Evolutionary conservation across 371 early-diverging fungal genomes (phyloP).

Genomic region (Mucor circinelloides): DNA sequence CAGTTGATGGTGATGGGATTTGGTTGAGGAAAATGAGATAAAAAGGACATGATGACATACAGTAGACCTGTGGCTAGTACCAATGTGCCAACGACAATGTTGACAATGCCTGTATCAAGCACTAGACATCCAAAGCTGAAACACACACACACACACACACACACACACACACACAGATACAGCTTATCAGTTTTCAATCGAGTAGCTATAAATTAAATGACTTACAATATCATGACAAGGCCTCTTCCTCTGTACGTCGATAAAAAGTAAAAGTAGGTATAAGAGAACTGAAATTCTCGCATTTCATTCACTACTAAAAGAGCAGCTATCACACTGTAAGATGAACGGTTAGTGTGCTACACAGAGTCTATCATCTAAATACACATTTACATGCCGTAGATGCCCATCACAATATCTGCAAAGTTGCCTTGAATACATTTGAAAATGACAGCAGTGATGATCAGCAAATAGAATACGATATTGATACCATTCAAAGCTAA

Average conservation of each 20-base stretch:
- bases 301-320: constrained; percentile 40
- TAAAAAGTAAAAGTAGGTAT: constrained; percentile 36
- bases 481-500: constrained; percentile 43
- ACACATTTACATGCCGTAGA: constrained; percentile 44
- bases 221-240: constrained; percentile 47
- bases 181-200: neutral
- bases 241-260: constrained; percentile 42
- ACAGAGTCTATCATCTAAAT: neutral
- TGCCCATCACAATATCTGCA: constrained; percentile 43
- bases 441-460: constrained; percentile 35
- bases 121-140: constrained; percentile 47
- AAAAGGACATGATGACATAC: constrained; percentile 43
- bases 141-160: no score
- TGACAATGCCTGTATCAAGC: constrained; percentile 29
- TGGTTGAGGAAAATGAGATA: constrained; percentile 40
- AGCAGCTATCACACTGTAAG: constrained; percentile 33
- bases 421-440: constrained; percentile 39
- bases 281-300: constrained; percentile 25
- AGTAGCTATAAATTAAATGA: neutral
- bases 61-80: constrained; percentile 34
- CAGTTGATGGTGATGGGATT: constrained; percentile 43
- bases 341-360: neutral
- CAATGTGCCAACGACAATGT: constrained; percentile 43
- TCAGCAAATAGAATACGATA: constrained; percentile 34
- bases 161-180: no score